Conservation (phyloP, 495 filamentous ascomycete genomes). For the Aspergillus egyptiacus region DNA sequence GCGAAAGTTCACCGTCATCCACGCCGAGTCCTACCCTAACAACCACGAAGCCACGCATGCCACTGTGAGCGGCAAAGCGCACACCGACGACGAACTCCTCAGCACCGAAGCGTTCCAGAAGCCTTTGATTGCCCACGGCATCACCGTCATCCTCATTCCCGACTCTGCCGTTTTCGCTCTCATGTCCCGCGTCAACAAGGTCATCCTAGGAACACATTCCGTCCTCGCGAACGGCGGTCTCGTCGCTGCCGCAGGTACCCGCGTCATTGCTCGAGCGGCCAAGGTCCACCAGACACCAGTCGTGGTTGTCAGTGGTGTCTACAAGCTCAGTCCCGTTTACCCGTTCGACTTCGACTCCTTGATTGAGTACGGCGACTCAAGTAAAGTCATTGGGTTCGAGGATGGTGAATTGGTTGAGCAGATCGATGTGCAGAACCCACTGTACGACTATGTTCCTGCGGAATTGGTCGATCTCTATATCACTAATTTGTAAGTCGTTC, state of each 20-base stretch:
- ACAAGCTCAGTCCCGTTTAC: slow-evolving; percentile 85
- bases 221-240: slow-evolving; percentile 82
- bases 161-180: slow-evolving; percentile 82
- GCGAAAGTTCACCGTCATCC: slow-evolving; percentile 80
- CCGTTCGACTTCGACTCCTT: slow-evolving; percentile 70
- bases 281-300: slow-evolving; percentile 73
- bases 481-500: slow-evolving; percentile 85
- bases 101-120: slow-evolving; percentile 60
- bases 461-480: slow-evolving; percentile 84
- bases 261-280: slow-evolving; percentile 74
- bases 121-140: slow-evolving; percentile 65
- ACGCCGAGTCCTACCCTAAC: slow-evolving; percentile 67
- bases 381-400: slow-evolving; percentile 64
- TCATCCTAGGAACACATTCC: slow-evolving; percentile 78
- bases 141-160: slow-evolving; percentile 74
- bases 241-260: slow-evolving; percentile 71
- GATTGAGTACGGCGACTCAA: slow-evolving; percentile 76
- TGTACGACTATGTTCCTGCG: slow-evolving; percentile 76
- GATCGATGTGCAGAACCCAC: slow-evolving; percentile 71
- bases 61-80: slow-evolving; percentile 48
- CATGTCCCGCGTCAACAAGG: slow-evolving; percentile 91
- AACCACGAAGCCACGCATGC: slow-evolving; percentile 56
- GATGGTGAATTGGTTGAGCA: slow-evolving; percentile 69
- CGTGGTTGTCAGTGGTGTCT: slow-evolving; percentile 77
- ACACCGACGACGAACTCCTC: slow-evolving; percentile 41